These are phyloP conservation scores for Esteya vermicola DNA, from an alignment of 2,329 filamentous ascomycete genomes.

Conservation along the genomic window DNA sequence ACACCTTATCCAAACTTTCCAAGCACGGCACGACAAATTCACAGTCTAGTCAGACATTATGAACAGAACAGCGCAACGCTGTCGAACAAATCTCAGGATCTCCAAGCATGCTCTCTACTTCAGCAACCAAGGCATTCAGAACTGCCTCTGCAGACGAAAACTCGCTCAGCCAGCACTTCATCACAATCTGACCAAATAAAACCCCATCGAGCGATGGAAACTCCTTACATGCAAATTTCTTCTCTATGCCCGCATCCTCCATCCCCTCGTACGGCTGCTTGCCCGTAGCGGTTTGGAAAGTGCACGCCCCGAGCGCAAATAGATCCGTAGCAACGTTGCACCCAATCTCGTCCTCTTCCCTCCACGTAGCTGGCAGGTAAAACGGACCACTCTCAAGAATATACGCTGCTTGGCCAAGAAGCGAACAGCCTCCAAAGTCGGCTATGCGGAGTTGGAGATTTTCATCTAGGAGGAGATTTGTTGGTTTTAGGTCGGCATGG, in stretches of 20 bases:
- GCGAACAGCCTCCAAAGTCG: slow-evolving; percentile 2
- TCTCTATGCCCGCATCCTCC: background rate
- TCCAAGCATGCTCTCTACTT: background rate
- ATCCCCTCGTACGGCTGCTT: slow-evolving; percentile 1
- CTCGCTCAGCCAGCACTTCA: background rate
- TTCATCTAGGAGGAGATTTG: background rate
- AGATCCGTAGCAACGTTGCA: slow-evolving; percentile 1
- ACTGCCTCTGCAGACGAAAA: slow-evolving; percentile 1
- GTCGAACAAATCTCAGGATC: background rate
- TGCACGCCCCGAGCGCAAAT: slow-evolving; percentile 2
- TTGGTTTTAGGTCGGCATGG: slow-evolving; percentile 1
- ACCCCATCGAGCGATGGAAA: slow-evolving; percentile 1
- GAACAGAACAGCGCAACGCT: too few relatives aligned
- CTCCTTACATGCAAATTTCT: background rate
- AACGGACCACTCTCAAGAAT: slow-evolving; percentile 1
- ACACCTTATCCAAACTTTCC: too few relatives aligned
- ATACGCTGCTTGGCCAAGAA: background rate
- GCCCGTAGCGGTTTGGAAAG: slow-evolving; percentile 1
- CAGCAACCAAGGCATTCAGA: background rate
- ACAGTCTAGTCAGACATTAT: too few relatives aligned
- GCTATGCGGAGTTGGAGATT: background rate
- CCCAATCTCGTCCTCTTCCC: background rate
- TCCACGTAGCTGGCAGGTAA: slow-evolving; percentile 1
- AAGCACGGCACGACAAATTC: too few relatives aligned
- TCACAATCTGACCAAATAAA: background rate